Evolutionary conservation across 176 grass and related monocot species (phyloP), one percentile per base, ranked within the genome.

Genomic region (Microstegium vimineum): DNA sequence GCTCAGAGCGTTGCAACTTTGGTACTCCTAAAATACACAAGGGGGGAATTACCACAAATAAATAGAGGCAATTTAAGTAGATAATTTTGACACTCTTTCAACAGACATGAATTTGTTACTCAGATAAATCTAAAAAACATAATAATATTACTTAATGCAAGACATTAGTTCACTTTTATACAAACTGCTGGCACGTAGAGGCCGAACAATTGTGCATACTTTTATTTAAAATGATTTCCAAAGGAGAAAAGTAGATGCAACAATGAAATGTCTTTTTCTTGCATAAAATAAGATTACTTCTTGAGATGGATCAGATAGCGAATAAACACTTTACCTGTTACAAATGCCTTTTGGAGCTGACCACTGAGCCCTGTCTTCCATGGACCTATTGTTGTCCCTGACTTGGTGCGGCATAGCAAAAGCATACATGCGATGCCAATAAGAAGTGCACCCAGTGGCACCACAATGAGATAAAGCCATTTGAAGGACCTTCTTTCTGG

Each of bases 341-440:
- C 91, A 92, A 99, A 99, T 85, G 93, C 96, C 85, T 94, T 99
- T 62, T 99, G 96, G 35, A 99, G 83, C 82, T 99, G 96, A 37
- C 96, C 96, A 89, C 96, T 99, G 85, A 99, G 78, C 73, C 96
- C 96, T 81, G 93, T 95, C 66, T 82, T 99, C 93, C 93, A 99
- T 82, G 96, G 90, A 70, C 88, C 90, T 85, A 99, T 93, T 71
- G 93, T 82, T 66, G 80, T 54, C 56, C 66, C 87, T 28, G 86
- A 79, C 68, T 95, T 95, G 47, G 69, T 83, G 86, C 69, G 85
- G 46, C 79, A 90, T 45, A 94, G 80, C 22, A 90, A 79, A 87
- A 93, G 14, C 35, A 95, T 61, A 62, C 89, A 94, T 63, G 25
- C 26, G n/a, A 66, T 80, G 27, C 71, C 17, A 17, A 88, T 77